Base-by-base conservation (phyloP, 2,329 filamentous ascomycete species). In the Pyrenochaeta sp. region DNA sequence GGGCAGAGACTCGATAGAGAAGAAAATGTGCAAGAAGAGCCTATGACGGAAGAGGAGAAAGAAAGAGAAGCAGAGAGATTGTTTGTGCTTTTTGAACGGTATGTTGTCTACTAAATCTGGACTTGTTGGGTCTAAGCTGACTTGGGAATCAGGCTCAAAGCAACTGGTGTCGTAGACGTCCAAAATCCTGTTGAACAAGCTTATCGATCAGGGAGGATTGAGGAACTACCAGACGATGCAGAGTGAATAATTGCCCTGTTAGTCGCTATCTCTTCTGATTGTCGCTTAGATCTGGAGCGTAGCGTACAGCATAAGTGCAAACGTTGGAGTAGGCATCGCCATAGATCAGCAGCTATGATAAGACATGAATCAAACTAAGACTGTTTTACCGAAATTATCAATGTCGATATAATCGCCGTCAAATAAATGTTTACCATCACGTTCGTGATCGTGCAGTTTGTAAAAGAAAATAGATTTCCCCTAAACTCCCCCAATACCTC, bases 31-130 rank as follows among this genome's bases (percentile, higher is more conserved):
- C 78, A 86, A 3, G 75, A 80, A 10, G 86, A 87, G 1, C 86
- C 90, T 43, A 97, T 98, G 94, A 95, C 90, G 0, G 81, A 90
- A 41, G 92, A 93, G 61, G 94, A 98, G 78, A 97, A 94, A 75
- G 91, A 97, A 74, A 83, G 90, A 52, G 95, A 99, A 71, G 94
- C 93, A 0, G 94, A 97, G 75, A 85, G 87, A 51, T 76, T 97
- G 1, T 97, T 96, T 77, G 92, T 97, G 11, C 79, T 97, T 2
- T 97, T 97, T 76, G 92, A 97, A 76, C 84, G 90, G 89, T 90
- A 78, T 45, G 64, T 67, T 14, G 3, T 18, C 20, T 12, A 1
- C 3, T 6, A 11, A 10, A 21, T 17, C 17, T 33, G 5, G 11
- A 17, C n/a, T 44, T 29, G 12, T 35, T 14, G 14, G 9, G 18